Conservation (phyloP, 805 yeast species). For the Wickerhamomyces alni region DNA sequence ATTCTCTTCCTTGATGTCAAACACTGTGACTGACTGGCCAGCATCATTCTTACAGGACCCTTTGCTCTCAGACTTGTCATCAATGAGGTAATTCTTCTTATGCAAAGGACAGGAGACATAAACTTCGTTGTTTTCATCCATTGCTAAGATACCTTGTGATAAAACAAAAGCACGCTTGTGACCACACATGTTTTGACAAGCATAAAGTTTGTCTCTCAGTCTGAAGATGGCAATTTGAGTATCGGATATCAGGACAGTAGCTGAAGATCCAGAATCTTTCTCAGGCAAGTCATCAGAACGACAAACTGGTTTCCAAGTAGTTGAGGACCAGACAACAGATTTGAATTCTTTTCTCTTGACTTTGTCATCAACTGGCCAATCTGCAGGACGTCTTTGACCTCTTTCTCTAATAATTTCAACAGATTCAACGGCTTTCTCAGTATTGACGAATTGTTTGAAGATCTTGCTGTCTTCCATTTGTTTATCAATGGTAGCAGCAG, state of each 20-base stretch:
- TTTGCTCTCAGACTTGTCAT: conserved; percentile 13
- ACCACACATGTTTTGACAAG: conserved; percentile 37
- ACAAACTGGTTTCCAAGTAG: conserved; percentile 26
- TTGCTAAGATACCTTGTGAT: conserved; percentile 29
- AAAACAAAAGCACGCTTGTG: conserved; percentile 33
- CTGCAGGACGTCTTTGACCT: conserved; percentile 32
- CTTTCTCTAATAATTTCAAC: conserved; percentile 30
- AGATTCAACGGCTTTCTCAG: conserved; percentile 24
- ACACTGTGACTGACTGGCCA: conserved; percentile 28
- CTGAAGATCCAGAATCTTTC: conserved; percentile 27
- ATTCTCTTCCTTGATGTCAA: conserved; percentile 27
- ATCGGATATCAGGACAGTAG: conserved; percentile 27
- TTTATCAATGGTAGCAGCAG: conserved; percentile 18
- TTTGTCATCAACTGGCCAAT: conserved; percentile 26
- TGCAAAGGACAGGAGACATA: conserved; percentile 34
- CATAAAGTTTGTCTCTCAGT: conserved; percentile 25
- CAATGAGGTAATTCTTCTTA: conserved; percentile 27
- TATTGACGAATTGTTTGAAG: conserved; percentile 29
- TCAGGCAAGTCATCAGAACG: conserved; percentile 22
- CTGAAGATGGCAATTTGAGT: conserved; percentile 33
- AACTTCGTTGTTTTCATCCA: conserved; percentile 25
- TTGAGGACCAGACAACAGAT: conserved; percentile 27
- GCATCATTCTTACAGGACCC: conserved; percentile 29
- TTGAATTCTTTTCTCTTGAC: conserved; percentile 23
- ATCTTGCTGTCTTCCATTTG: conserved; percentile 17